A percentile compares a stretch with the other conserved stretches of the same genome.
phyloP scores from a whole-genome alignment of 768 basidiomycete species.

The Gymnopilus dilepis region DNA sequence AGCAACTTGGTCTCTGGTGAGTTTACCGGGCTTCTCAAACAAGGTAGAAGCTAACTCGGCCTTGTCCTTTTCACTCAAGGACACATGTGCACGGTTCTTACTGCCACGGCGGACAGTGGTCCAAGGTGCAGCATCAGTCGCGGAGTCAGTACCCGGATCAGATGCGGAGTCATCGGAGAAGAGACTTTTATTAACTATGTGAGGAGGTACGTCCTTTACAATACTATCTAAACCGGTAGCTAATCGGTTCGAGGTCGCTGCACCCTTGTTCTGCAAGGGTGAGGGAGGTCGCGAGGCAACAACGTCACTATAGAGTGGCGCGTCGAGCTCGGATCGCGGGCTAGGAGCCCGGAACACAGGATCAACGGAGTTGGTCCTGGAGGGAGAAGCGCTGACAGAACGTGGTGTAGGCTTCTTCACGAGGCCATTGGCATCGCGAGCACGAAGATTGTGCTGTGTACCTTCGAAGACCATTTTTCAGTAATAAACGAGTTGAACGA shows the following conservation, averaged over 20 bases:
- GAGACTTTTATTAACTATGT: background rate
- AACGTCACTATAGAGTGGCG: conserved; percentile 15
- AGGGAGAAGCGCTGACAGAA: background rate
- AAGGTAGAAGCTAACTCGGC: background rate
- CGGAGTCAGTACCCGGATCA: background rate
- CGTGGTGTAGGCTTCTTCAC: background rate
- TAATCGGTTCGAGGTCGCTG: background rate
- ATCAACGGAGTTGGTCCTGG: background rate
- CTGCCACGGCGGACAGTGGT: background rate
- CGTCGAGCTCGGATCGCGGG: background rate
- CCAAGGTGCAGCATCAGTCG: background rate
- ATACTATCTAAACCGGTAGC: background rate
- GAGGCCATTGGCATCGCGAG: too few species aligned
- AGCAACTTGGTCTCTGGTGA: background rate
- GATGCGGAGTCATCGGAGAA: background rate
- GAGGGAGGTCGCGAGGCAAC: conserved; percentile 8
- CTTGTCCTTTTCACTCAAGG: background rate
- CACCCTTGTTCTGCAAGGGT: background rate
- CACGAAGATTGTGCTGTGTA: too few species aligned
- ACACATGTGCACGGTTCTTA: background rate
- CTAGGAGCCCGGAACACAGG: background rate
- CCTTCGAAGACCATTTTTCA: too few species aligned
- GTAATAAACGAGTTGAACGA: too few species aligned
- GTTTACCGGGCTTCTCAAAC: background rate
- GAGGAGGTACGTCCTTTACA: background rate